phyloP scores from a whole-genome alignment of 352 stramenopile species.

The Sclerospora graminicola region DNA sequence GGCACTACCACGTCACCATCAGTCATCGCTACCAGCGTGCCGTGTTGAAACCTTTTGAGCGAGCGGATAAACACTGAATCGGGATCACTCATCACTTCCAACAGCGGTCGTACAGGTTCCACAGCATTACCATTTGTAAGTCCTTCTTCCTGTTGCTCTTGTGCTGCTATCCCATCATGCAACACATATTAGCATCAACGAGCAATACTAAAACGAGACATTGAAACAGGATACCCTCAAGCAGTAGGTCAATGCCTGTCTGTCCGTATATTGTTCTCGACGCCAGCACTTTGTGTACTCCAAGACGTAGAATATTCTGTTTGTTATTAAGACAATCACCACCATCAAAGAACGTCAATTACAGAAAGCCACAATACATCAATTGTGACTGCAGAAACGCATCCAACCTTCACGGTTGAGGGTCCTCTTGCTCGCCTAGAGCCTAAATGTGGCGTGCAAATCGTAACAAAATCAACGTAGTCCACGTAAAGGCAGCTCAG shows the following conservation, averaged over 20 bases:
- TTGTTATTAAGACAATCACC: background rate
- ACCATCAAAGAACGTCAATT: slow-evolving; percentile 1
- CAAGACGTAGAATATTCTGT: slow-evolving; percentile 60
- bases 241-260: slow-evolving; percentile 63
- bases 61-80: slow-evolving; percentile 42
- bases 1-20: slow-evolving; percentile 68
- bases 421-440: slow-evolving; percentile 49
- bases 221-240: slow-evolving; percentile 25
- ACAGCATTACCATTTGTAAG: slow-evolving; percentile 1
- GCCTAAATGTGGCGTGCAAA: slow-evolving; percentile 73
- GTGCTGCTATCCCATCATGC: slow-evolving; percentile 5
- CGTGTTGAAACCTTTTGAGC: slow-evolving; percentile 42
- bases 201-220: background rate
- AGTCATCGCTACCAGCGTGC: slow-evolving; percentile 65
- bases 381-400: background rate
- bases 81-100: slow-evolving; percentile 57
- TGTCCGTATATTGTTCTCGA: slow-evolving; percentile 59
- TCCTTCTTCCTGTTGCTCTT: slow-evolving; percentile 11
- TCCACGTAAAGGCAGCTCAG: slow-evolving; percentile 50
- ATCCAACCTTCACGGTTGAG: slow-evolving; percentile 54
- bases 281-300: slow-evolving; percentile 57
- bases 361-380: slow-evolving; percentile 1
- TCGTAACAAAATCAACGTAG: slow-evolving; percentile 68
- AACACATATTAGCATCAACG: background rate
- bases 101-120: slow-evolving; percentile 20